Evolutionary conservation across 768 basidiomycete species (phyloP).

Genomic region (Phylloporus sp.): DNA sequence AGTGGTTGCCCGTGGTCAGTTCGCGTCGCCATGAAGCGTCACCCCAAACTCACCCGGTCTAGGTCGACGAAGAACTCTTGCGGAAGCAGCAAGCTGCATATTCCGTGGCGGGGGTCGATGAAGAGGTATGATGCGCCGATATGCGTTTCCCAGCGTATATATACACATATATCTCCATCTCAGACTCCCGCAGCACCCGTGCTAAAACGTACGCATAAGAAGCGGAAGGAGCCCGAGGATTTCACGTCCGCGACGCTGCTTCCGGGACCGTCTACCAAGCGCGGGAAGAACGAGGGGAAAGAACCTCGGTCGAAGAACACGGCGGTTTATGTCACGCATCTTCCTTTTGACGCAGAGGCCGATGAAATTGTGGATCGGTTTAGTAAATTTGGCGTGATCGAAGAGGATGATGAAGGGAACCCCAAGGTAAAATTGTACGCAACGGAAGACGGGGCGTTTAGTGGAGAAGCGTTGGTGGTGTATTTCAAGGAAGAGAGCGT

Average conservation of each 20-base stretch:
- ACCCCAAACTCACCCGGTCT: conserved; percentile 1
- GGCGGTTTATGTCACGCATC: conserved; percentile 81
- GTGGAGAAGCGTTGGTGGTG: conserved; percentile 91
- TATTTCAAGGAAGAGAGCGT: conserved; percentile 99
- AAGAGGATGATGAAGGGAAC: conserved; percentile 87
- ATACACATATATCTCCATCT: conserved; percentile 20
- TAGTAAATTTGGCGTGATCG: conserved; percentile 85
- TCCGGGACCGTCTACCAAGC: conserved; percentile 59
- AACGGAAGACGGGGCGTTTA: conserved; percentile 81
- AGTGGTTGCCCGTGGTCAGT: conserved; percentile 84
- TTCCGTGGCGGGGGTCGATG: conserved; percentile 88
- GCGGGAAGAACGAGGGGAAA: conserved; percentile 56
- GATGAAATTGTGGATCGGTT: conserved; percentile 86
- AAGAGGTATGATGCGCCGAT: conserved; percentile 57
- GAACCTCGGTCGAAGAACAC: conserved; percentile 81
- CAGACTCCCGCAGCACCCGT: conserved; percentile 89
- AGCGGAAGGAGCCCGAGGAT: conserved; percentile 71
- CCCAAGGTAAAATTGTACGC: conserved; percentile 97
- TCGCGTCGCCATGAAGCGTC: not conserved
- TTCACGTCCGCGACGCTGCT: conserved; percentile 56
- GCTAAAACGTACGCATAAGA: conserved; percentile 73
- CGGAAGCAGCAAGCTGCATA: conserved; percentile 95
- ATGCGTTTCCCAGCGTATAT: conserved; percentile 23
- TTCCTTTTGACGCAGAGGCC: conserved; percentile 70
- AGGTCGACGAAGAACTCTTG: conserved; percentile 87